Percentiles rank a stretch among this genome's conserved stretches.
Evolutionary conservation across 176 grass and related monocot genomes (phyloP).

Genomic region (Oryza coarctata): DNA sequence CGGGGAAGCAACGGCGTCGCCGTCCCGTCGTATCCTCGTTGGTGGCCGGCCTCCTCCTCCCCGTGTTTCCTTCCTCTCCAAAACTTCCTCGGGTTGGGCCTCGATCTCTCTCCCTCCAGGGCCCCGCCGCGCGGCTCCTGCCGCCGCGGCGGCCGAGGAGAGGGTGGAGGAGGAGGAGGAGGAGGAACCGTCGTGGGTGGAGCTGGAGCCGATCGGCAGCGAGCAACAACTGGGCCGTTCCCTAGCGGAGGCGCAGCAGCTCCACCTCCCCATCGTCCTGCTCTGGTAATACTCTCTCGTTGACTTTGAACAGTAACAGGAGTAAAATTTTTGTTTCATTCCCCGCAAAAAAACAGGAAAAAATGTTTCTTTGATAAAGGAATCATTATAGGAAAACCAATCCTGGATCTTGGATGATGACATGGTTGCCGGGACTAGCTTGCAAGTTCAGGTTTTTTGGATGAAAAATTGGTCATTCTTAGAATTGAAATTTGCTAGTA

Average conservation of each 20-base stretch:
- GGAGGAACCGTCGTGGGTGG: constrained; percentile 48
- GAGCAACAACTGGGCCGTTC: constrained; percentile 71
- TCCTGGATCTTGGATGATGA: neutral
- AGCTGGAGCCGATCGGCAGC: constrained; percentile 58
- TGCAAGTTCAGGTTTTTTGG: neutral
- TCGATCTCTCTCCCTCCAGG: constrained; percentile 34
- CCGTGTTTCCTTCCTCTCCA: neutral
- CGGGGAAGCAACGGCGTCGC: neutral
- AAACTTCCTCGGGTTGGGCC: constrained; percentile 15
- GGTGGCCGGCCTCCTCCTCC: neutral
- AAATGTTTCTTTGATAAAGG: neutral
- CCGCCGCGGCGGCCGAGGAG: constrained; percentile 20
- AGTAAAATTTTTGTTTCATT: neutral
- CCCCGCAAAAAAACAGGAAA: too few relatives aligned
- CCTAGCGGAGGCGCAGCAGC: constrained; percentile 65
- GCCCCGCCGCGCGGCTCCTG: constrained; percentile 10
- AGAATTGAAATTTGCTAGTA: neutral
- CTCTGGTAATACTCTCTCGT: constrained; percentile 50
- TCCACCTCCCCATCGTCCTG: constrained; percentile 57
- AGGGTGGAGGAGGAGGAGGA: constrained; percentile 32
- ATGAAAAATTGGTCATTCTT: neutral
- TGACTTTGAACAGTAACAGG: neutral
- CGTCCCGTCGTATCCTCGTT: neutral
- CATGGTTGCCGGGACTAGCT: neutral
- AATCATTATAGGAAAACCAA: neutral